A percentile compares a stretch with the other conserved stretches of the same genome.
These are phyloP conservation scores for Penicillium sclerotigenum DNA, from an alignment of 2,329 filamentous ascomycete genomes.

Conservation along the genomic window DNA sequence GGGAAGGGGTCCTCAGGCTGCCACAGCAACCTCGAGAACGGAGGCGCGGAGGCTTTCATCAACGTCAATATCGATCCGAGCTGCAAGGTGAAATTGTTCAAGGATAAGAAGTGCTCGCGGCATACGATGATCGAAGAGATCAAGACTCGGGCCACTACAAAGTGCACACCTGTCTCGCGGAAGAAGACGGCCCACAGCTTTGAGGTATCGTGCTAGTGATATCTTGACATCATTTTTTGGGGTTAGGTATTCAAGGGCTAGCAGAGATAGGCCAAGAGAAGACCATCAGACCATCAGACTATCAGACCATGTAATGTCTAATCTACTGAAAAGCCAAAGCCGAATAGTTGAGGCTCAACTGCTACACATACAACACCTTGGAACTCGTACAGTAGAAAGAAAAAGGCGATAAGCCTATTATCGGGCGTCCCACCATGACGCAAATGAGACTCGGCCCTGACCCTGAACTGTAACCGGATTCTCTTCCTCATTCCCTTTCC, in stretches of 20 bases:
- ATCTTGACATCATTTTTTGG: not conserved
- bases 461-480: slow-evolving; percentile 3
- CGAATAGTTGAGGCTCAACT: not conserved
- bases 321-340: not conserved
- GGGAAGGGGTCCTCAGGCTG: slow-evolving; percentile 9
- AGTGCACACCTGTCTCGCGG: not conserved
- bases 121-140: slow-evolving; percentile 3
- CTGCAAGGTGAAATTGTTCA: slow-evolving; percentile 11
- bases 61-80: slow-evolving; percentile 2
- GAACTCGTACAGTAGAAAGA: too few relatives aligned
- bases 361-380: too few relatives aligned
- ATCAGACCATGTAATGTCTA: too few relatives aligned
- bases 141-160: not conserved
- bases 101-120: slow-evolving; percentile 7
- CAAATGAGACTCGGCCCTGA: slow-evolving; percentile 2
- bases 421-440: slow-evolving; percentile 4
- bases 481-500: not conserved
- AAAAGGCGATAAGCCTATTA: slow-evolving; percentile 2
- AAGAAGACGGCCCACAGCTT: slow-evolving; percentile 9
- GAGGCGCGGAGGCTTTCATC: not conserved
- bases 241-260: not conserved
- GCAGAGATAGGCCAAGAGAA: not conserved
- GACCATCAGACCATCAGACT: too few relatives aligned
- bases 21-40: not conserved
- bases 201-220: slow-evolving; percentile 4